A percentile compares a stretch with the other conserved stretches of the same genome.
phyloP scores from a whole-genome alignment of 2,329 filamentous ascomycete species.

The Nakataea oryzae region DNA sequence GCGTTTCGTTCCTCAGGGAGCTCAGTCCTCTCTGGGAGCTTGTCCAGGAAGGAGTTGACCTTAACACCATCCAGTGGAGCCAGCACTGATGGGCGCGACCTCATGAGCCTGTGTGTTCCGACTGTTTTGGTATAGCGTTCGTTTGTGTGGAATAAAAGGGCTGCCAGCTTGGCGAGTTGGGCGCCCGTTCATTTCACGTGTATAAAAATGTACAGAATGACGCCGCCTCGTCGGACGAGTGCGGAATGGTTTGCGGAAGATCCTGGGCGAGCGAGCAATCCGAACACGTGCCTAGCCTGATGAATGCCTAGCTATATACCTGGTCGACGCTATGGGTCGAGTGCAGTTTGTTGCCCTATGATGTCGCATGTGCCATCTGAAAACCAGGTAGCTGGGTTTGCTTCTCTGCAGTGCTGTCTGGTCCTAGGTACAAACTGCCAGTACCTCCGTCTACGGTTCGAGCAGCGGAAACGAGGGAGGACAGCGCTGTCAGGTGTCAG shows the following conservation, averaged over 20 bases:
- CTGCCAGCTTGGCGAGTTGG: neutral
- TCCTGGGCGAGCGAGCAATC: neutral
- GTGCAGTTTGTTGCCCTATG: too few relatives aligned
- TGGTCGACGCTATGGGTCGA: too few relatives aligned
- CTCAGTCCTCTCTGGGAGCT: slow-evolving; percentile 95
- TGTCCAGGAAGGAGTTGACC: slow-evolving; percentile 90
- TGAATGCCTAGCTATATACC: too few relatives aligned
- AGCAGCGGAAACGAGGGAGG: neutral
- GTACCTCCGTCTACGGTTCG: too few relatives aligned
- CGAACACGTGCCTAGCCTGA: neutral
- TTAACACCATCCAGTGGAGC: slow-evolving; percentile 97
- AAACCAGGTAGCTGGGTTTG: too few relatives aligned
- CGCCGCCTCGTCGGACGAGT: neutral
- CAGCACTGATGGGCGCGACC: slow-evolving; percentile 57
- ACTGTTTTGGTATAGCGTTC: neutral
- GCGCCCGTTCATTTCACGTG: neutral
- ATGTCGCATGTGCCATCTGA: too few relatives aligned
- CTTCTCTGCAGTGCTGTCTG: too few relatives aligned
- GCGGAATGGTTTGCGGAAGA: neutral
- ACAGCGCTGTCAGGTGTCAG: neutral
- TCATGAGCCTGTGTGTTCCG: neutral
- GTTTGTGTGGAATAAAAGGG: neutral
- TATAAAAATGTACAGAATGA: slow-evolving; percentile 4
- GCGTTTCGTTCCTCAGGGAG: slow-evolving; percentile 87
- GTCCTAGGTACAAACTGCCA: too few relatives aligned